These are phyloP conservation scores for Plasmopara halstedii DNA, from an alignment of 352 stramenopile genomes.

Conservation along the genomic window DNA sequence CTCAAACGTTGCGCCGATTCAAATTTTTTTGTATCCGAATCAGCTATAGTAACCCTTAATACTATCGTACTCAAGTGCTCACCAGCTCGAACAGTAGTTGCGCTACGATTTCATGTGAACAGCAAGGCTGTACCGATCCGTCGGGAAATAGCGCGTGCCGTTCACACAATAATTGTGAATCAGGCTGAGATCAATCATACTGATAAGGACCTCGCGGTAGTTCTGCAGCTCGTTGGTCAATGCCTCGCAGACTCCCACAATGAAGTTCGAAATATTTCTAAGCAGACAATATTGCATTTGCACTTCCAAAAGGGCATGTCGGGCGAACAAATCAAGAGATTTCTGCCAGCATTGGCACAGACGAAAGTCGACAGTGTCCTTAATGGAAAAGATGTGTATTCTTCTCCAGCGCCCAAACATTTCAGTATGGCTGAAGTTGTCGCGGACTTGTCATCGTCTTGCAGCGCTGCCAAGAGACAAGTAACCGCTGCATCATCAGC, in stretches of 20 bases:
- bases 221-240: conserved; percentile 45
- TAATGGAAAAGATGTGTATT: conserved; percentile 17
- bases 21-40: conserved; percentile 71
- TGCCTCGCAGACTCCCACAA: conserved; percentile 72
- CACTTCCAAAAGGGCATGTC: conserved; percentile 29
- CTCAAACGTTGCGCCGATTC: conserved; percentile 62
- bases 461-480: conserved; percentile 7
- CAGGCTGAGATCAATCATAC: conserved; percentile 19
- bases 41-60: conserved; percentile 35
- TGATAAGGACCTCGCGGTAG: conserved; percentile 32
- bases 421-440: background rate
- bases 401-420: conserved; percentile 5
- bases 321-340: conserved; percentile 41
- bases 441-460: background rate
- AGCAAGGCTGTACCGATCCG: conserved; percentile 49
- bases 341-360: conserved; percentile 35
- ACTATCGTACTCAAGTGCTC: conserved; percentile 52
- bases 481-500: background rate
- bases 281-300: conserved; percentile 53
- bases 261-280: conserved; percentile 59
- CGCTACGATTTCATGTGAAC: conserved; percentile 29
- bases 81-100: conserved; percentile 30
- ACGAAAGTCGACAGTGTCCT: conserved; percentile 46
- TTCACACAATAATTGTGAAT: conserved; percentile 41
- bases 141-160: conserved; percentile 46